These are phyloP conservation scores for Rickenella mellea DNA, from an alignment of 768 basidiomycete genomes.

Conservation along the genomic window DNA sequence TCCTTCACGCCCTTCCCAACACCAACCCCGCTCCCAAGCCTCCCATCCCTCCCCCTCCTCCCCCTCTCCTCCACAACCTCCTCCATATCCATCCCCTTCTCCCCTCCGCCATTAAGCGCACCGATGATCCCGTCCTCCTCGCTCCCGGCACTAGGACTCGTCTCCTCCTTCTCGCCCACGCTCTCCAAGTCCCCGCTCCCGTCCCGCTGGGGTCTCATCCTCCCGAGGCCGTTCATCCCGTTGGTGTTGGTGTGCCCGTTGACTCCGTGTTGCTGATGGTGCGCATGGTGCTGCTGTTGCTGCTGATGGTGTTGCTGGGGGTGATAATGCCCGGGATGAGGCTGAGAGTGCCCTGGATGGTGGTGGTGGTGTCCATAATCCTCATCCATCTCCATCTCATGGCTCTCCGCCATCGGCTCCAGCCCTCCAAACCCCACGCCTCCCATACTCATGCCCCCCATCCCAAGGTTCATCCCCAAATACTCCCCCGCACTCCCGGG, in stretches of 20 bases:
- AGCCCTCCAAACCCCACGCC: slow-evolving; percentile 8
- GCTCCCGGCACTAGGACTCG: slow-evolving; percentile 8
- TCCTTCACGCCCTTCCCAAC: slow-evolving; percentile 11
- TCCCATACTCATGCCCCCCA: slow-evolving; percentile 1
- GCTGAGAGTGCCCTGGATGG: not conserved
- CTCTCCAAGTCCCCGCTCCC: slow-evolving; percentile 13
- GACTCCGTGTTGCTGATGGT: slow-evolving; percentile 9
- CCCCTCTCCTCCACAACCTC: slow-evolving; percentile 17
- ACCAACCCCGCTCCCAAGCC: slow-evolving; percentile 11
- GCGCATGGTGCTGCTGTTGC: slow-evolving; percentile 7
- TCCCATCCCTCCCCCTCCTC: slow-evolving; percentile 17
- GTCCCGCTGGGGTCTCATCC: slow-evolving; percentile 3
- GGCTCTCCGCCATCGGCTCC: slow-evolving; percentile 13
- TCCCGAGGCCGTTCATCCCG: slow-evolving; percentile 5
- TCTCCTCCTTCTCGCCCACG: slow-evolving; percentile 23
- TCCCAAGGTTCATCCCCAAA: slow-evolving; percentile 9
- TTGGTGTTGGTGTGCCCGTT: slow-evolving; percentile 3
- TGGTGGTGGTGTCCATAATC: not conserved
- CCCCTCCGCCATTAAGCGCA: slow-evolving; percentile 11
- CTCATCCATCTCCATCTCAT: slow-evolving; percentile 6
- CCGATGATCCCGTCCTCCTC: slow-evolving; percentile 16
- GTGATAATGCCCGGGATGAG: slow-evolving; percentile 11
- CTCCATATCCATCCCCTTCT: slow-evolving; percentile 16
- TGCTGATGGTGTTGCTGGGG: no score
- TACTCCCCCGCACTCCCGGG: slow-evolving; percentile 4